Base-by-base conservation (phyloP, 441 rosid genomes). In the Croton laevigatus region DNA sequence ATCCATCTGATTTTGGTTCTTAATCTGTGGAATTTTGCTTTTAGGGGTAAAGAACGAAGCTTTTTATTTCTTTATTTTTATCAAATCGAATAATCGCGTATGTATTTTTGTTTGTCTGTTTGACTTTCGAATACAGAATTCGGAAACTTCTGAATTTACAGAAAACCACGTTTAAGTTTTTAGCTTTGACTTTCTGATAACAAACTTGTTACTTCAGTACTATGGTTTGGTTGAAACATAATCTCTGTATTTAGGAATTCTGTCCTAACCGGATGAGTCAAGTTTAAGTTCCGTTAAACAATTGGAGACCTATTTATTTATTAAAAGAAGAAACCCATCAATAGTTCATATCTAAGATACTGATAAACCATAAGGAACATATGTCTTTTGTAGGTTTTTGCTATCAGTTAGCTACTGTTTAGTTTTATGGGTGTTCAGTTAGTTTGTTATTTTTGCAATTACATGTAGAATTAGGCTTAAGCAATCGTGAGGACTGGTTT, bases 261-360 rank as follows among this genome's bases (percentile, higher is more conserved):
- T 32, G 32, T 6, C 27, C 57, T 44, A 42, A 62, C 9, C 20
- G 69, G 69, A 66, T 66, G 22, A 66, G 42, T 66, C 17, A 36
- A 14, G 52, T 11, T 14, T 46, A 16, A 3, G 52, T 46, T 46
- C 52, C 11, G 17, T 46, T 46, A 2, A 46, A 11, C 17, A 9
- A 46, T 46, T 11, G 17, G 52, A 46, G 52, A 11, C 52, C 13
- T 6, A 14, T 46, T 54, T 38, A 44, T 32, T 65, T 19, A 27
- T 27, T 27, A 27, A 27, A 27, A 27, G 2, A 11, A 6, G 9
- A 8, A 34, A 27, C 42, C 17, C 22, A 58, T 69, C 53, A 38
- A 40, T 42, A 16, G 44, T 42, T n/a, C 3, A 8, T 16, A 42
- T 6, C 16, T 34, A 14, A 22, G 17, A 40, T 40, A 40, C 7